Percentiles rank a stretch among this genome's conserved stretches.
phyloP scores from a whole-genome alignment of 306 rosid species.

The Cucumis melo region DNA sequence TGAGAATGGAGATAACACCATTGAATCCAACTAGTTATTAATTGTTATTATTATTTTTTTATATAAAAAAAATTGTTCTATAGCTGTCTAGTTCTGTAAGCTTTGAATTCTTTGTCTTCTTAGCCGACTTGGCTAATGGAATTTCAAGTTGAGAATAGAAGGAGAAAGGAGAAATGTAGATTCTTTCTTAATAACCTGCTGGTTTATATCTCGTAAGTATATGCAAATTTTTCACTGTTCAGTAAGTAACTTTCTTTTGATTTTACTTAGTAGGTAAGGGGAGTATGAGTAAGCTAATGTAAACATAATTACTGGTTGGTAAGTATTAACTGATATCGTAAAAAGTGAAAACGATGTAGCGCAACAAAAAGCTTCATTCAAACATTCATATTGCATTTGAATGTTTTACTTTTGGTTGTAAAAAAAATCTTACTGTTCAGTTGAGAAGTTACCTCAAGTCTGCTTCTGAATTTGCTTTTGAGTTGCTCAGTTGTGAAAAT shows the following conservation, averaged over 20 bases:
- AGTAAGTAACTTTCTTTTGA: neutral
- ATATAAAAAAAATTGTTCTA: neutral
- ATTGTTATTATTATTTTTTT: neutral
- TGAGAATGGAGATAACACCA: neutral
- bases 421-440: neutral
- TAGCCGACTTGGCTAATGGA: constrained; percentile 22
- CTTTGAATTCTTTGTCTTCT: constrained; percentile 8
- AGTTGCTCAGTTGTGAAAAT: neutral
- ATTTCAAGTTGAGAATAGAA: constrained; percentile 9
- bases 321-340: no score
- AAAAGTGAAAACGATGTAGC: no score
- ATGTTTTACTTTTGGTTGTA: neutral
- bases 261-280: neutral
- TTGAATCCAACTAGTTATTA: neutral
- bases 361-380: no score
- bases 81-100: neutral
- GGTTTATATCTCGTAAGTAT: neutral
- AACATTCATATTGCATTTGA: neutral
- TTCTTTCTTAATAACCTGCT: constrained; percentile 2
- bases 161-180: neutral
- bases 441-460: neutral
- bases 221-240: neutral
- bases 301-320: no score
- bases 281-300: no score
- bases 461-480: neutral